Evolutionary conservation across 2,329 filamentous ascomycete genomes (phyloP).

Genomic region (Fusarium sp.): DNA sequence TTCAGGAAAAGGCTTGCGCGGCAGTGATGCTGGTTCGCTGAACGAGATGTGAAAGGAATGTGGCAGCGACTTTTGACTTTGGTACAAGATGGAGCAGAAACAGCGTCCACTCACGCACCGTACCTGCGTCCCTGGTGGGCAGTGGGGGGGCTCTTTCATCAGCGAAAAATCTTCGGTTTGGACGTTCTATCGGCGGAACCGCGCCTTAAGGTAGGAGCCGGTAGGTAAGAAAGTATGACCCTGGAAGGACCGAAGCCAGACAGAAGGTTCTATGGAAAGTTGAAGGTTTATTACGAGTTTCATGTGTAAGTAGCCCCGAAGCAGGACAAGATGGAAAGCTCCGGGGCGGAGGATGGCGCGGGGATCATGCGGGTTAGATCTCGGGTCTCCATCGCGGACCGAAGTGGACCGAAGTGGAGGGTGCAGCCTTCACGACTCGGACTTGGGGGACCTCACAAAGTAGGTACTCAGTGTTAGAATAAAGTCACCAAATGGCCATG

Average conservation of each 20-base stretch:
- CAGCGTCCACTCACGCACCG: conserved; percentile 1
- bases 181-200: conserved; percentile 25
- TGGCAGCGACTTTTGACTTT: conserved; percentile 19
- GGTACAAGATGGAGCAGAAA: background rate
- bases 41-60: conserved; percentile 24
- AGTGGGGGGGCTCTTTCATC: background rate
- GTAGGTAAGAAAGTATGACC: conserved; percentile 12
- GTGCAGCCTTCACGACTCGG: background rate
- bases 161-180: conserved; percentile 22
- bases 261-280: conserved; percentile 25
- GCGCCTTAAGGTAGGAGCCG: conserved; percentile 7
- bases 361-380: background rate
- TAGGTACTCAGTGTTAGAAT: background rate
- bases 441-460: background rate
- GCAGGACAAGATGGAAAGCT: background rate
- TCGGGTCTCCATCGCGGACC: conserved; percentile 3
- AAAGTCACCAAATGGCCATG: background rate
- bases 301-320: background rate
- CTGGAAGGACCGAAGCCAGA: conserved; percentile 19
- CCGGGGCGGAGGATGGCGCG: background rate
- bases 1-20: conserved; percentile 5
- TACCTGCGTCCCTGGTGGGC: too few species aligned
- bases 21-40: background rate
- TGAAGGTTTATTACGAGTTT: conserved; percentile 8
- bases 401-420: conserved; percentile 12